Evolutionary conservation across 352 stramenopile species (phyloP).

Genomic region (Globisporangium nodosum): DNA sequence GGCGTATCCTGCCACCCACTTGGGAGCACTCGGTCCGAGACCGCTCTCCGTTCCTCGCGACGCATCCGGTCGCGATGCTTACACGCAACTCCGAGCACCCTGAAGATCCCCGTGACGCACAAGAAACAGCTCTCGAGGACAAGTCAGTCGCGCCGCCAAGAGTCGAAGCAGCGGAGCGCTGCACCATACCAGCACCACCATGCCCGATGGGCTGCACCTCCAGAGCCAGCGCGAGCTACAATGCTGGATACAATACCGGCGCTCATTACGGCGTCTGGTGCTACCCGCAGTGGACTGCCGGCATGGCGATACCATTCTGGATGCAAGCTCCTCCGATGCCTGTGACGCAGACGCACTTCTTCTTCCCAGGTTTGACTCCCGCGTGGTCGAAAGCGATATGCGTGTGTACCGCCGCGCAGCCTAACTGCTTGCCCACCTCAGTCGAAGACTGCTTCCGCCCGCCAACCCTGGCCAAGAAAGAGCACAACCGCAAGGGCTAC

Average conservation of each 20-base stretch:
- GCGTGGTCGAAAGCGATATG: background rate
- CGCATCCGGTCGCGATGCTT: slow-evolving; percentile 46
- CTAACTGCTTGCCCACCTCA: background rate
- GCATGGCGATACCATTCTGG: background rate
- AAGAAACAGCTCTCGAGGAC: background rate
- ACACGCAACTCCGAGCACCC: too few species aligned
- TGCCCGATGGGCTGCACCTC: background rate
- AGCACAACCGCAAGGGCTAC: slow-evolving; percentile 76
- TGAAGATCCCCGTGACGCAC: background rate
- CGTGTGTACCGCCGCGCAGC: background rate
- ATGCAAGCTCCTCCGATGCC: background rate
- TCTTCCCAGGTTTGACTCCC: background rate
- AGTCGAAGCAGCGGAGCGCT: background rate
- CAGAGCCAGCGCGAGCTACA: too few species aligned
- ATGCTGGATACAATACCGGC: background rate
- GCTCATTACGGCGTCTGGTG: background rate
- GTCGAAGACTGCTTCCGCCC: slow-evolving; percentile 1
- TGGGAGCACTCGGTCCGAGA: slow-evolving; percentile 39
- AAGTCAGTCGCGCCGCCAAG: background rate
- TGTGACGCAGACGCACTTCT: background rate
- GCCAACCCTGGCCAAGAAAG: slow-evolving; percentile 23
- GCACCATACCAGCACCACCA: background rate
- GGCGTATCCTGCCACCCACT: slow-evolving; percentile 47
- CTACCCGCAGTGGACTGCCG: background rate
- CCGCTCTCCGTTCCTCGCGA: slow-evolving; percentile 48